Evolutionary conservation across 139 green algal genomes (phyloP), one percentile per base, ranked within the genome.

Genomic region (Nannochloris sp.): DNA sequence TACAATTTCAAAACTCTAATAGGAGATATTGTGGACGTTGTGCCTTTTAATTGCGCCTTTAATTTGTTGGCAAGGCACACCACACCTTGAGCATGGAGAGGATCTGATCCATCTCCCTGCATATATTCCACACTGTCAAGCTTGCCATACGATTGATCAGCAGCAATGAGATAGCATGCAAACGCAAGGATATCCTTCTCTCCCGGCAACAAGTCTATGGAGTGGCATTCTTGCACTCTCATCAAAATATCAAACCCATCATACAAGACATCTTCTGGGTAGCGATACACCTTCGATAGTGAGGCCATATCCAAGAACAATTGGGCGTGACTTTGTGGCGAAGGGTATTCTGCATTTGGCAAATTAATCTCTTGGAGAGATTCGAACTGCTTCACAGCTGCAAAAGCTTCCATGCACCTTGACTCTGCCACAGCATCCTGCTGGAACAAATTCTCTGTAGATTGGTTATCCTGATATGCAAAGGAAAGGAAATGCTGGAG

Each of bases 371-470:
- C 55, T 24, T 69, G 62, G 70, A 74, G 21, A 15, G 62, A 36
- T 62, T 88, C 81, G 69, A 78, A 89, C 63, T 71, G 70, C 44
- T 65, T 76, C 36, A 92, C 83, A n/a, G 81, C 81, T 37, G 60
- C 63, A 62, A 88, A 89, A 3, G 85, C 85, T 62, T 92, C 83
- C 21, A 48, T 68, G 63, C 85, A 92, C 25, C 81, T 75, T 31
- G 66, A 70, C 46, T 88, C 76, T 23, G 83, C 62, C 2, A 59
- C 61, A 16, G 75, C 60, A 60, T 91, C 85, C 24, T 72, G 64
- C 37, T 75, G 72, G 48, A 80, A 65, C 4, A 54, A 34, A 5
- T 80, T 73, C 25, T 58, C 34, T 36, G 7, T 25, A 29, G 24
- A 57, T 25, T 40, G 34, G 8, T 11, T 11, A 8, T 40, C 34